Percentiles rank a stretch among this genome's conserved stretches.
These are phyloP conservation scores for Diaporthe aspalathi DNA, from an alignment of 2,329 filamentous ascomycete genomes.

Conservation along the genomic window DNA sequence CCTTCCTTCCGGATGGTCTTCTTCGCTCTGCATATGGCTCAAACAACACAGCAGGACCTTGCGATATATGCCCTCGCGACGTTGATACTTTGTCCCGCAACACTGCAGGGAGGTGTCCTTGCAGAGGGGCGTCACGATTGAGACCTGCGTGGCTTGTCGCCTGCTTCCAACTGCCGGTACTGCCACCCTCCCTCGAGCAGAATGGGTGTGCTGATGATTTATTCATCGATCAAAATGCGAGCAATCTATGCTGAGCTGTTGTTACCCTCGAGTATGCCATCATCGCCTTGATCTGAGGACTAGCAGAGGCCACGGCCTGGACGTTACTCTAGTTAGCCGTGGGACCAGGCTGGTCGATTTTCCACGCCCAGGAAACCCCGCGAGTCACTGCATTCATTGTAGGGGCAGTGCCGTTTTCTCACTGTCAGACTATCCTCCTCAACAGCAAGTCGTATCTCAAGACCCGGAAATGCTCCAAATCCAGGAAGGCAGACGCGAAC, in stretches of 20 bases:
- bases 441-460: neutral
- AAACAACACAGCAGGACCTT: slow-evolving; percentile 13
- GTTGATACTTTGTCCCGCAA: neutral
- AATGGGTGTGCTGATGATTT: slow-evolving; percentile 3
- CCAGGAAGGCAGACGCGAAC: slow-evolving; percentile 8
- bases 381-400: neutral
- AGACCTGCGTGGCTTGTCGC: slow-evolving; percentile 19
- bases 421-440: neutral
- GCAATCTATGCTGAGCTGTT: neutral
- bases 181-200: neutral
- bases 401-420: neutral
- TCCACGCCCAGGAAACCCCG: neutral
- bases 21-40: slow-evolving; percentile 2
- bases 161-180: slow-evolving; percentile 32
- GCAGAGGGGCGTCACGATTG: neutral
- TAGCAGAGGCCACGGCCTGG: neutral
- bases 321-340: neutral
- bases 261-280: neutral
- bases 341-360: neutral
- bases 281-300: neutral
- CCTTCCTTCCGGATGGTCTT: neutral
- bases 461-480: neutral
- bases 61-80: neutral
- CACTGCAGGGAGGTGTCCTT: slow-evolving; percentile 10
- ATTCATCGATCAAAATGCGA: slow-evolving; percentile 3